A percentile compares a stretch with the other conserved stretches of the same genome.
Evolutionary conservation across 2,329 filamentous ascomycete genomes (phyloP).

Genomic region (Didymella keratinophila): DNA sequence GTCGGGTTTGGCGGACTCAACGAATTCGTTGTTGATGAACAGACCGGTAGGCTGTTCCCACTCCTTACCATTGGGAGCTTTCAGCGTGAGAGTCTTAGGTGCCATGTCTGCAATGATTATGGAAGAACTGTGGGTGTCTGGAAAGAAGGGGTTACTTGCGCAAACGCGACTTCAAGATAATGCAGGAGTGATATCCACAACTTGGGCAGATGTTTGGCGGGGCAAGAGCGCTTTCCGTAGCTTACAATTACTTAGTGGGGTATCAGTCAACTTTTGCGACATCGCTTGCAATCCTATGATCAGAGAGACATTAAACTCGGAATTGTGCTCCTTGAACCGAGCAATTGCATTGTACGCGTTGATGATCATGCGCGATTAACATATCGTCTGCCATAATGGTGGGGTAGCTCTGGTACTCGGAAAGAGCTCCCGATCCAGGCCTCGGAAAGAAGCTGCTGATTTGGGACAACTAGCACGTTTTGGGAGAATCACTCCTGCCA

Average conservation of each 20-base stretch:
- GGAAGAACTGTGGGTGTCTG: background rate
- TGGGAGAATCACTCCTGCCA: background rate
- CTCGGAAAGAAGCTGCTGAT: conserved; percentile 1
- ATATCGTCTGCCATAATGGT: background rate
- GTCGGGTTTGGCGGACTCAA: conserved; percentile 35
- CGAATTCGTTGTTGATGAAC: conserved; percentile 58
- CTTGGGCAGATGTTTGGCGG: conserved; percentile 1
- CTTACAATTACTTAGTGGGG: conserved; percentile 5
- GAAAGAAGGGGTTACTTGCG: background rate
- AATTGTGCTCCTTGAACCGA: background rate
- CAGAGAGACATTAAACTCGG: conserved; percentile 2
- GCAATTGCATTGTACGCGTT: background rate
- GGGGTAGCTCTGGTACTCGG: conserved; percentile 5
- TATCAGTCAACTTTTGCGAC: conserved; percentile 1
- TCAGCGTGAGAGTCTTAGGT: conserved; percentile 39
- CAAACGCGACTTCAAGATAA: background rate
- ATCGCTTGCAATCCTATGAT: background rate
- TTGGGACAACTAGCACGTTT: background rate
- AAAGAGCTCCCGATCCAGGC: background rate
- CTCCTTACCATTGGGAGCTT: conserved; percentile 50
- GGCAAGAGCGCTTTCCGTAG: conserved; percentile 12
- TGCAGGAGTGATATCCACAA: background rate
- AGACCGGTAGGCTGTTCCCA: conserved; percentile 53
- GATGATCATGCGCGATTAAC: conserved; percentile 1
- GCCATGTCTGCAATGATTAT: conserved; percentile 1